Evolutionary conservation across 2,329 filamentous ascomycete species (phyloP).

Genomic region (Neofusicoccum laricinum): DNA sequence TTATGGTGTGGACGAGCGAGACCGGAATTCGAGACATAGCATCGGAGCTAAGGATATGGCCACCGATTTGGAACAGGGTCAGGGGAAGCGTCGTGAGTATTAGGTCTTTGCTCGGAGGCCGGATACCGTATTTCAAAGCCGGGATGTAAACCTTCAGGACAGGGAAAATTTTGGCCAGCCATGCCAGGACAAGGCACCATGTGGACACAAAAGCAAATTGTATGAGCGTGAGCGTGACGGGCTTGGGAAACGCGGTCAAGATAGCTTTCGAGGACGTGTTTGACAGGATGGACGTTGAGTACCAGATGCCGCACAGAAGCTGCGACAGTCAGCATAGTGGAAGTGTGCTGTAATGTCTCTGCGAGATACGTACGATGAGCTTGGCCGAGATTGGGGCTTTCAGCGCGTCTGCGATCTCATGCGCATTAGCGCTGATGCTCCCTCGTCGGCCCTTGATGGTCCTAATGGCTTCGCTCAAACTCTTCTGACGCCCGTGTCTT

Average conservation of each 20-base stretch:
- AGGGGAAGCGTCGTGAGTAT: constrained; percentile 86
- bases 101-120: constrained; percentile 74
- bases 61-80: constrained; percentile 87
- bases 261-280: constrained; percentile 99
- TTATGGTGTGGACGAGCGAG: constrained; percentile 96
- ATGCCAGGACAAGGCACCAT: constrained; percentile 79
- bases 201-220: constrained; percentile 92
- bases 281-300: constrained; percentile 89
- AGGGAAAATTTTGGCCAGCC: constrained; percentile 71
- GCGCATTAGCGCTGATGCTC: constrained; percentile 88
- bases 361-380: constrained; percentile 65
- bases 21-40: constrained; percentile 94
- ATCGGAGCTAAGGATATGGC: constrained; percentile 89
- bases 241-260: constrained; percentile 84
- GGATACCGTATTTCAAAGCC: constrained; percentile 79
- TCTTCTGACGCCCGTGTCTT: constrained; percentile 74
- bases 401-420: constrained; percentile 87
- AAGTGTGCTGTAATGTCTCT: constrained; percentile 24
- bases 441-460: constrained; percentile 76
- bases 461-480: constrained; percentile 81
- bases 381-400: constrained; percentile 85
- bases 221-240: constrained; percentile 84
- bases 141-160: constrained; percentile 68
- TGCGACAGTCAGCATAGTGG: constrained; percentile 38
- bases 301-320: constrained; percentile 88